Base-by-base conservation (phyloP, 2,329 filamentous ascomycete species). In the Beauveria sp. region DNA sequence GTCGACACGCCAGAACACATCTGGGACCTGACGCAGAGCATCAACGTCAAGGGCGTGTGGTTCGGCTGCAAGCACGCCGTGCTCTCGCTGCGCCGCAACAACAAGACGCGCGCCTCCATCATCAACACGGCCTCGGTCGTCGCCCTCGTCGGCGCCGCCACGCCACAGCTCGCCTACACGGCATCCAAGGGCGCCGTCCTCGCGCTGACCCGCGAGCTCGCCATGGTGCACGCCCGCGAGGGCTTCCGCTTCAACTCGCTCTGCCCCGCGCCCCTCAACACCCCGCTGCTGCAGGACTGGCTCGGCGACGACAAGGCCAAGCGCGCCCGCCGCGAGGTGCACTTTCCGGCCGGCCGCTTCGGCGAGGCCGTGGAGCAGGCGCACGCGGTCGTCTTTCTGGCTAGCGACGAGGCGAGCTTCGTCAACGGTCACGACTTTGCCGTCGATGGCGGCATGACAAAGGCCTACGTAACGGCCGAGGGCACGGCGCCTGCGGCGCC, bases 31-130 rank as follows among this genome's bases (percentile, higher is more conserved):
- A 97, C 92, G 5, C 91, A 96, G 64, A 87, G 85, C 73, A 96
- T 96, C 80, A 97, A 97, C 75, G 92, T 96, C 75, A 97, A 97
- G 84, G 92, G 92, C 48, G 92, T 97, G n/a, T 96, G 92, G 92
- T 97, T 85, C 73, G 92, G 92, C 63, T 88, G 86, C 83, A 97
- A 96, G 82, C 91, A 96, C 74, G 91, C 92, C 7, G 87, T 97
- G 30, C 80, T 93, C 55, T 84, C 90, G 50, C 81, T 97, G 68
- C 88, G 92, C 66, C 86, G 85, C 68, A 81, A 96, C 80, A 83
- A 84, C 60, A 97, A 97, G 85, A 84, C 79, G 50, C 84, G 82
- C 68, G 90, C 85, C 56, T 91, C 87, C 75, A 86, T 97, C 75
- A 92, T 96, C 82, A 96, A 96, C 81, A 96, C 91, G 3, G 92